phyloP scores from a whole-genome alignment of 148 eudicot genomes.

The Camellia sinensis region DNA sequence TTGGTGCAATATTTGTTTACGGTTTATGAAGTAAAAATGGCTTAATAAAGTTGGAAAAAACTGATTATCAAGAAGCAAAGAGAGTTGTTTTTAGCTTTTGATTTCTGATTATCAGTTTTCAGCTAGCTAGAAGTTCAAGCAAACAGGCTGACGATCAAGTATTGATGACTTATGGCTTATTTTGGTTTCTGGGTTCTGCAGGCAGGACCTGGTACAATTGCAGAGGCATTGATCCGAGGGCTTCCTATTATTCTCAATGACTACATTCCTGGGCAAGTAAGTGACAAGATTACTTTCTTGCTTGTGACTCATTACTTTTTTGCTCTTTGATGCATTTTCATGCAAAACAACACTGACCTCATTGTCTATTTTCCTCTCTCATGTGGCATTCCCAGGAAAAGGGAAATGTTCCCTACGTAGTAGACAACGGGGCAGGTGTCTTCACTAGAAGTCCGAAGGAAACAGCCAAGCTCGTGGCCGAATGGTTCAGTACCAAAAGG shows the following conservation, averaged over 20 bases:
- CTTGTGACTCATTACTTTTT: no score
- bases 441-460: conserved; percentile 83
- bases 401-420: conserved; percentile 94
- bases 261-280: conserved; percentile 95
- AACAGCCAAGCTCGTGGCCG: conserved; percentile 73
- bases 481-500: conserved; percentile 78
- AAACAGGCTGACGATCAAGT: background rate
- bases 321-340: background rate
- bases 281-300: conserved; percentile 18
- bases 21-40: no score
- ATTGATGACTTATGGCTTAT: background rate
- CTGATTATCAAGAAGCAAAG: no score
- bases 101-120: no score
- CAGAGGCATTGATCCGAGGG: conserved; percentile 95
- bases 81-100: no score
- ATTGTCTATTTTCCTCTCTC: background rate
- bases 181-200: conserved; percentile 25
- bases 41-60: no score
- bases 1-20: no score
- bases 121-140: no score
- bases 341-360: background rate
- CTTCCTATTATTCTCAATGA: conserved; percentile 96
- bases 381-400: conserved; percentile 54
- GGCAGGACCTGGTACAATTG: conserved; percentile 99
- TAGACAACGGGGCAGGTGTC: conserved; percentile 90